These are phyloP conservation scores for Leptographium flavum DNA, from an alignment of 2,329 filamentous ascomycete species.

Conservation along the genomic window DNA sequence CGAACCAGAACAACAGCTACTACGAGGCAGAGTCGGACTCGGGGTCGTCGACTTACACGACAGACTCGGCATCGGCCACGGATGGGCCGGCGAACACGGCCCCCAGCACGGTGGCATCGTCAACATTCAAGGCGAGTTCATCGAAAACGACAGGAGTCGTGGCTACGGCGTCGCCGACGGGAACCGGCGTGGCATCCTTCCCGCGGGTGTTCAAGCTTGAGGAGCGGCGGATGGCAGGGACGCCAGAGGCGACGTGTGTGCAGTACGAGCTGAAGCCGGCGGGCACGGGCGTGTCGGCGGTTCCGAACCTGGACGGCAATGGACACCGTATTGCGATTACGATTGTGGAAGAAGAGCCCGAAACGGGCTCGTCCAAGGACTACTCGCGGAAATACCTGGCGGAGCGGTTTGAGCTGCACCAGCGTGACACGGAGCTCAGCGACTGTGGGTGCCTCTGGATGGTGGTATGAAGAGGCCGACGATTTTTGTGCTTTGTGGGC, in stretches of 20 bases:
- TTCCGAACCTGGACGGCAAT: slow-evolving; percentile 20
- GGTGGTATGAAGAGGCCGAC: slow-evolving; percentile 21
- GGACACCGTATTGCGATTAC: slow-evolving; percentile 26
- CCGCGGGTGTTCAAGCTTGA: slow-evolving; percentile 38
- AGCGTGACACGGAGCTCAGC: slow-evolving; percentile 24
- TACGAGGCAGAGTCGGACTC: slow-evolving; percentile 8
- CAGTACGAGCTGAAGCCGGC: slow-evolving; percentile 30
- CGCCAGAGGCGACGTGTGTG: slow-evolving; percentile 27
- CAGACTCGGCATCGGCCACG: too few species aligned
- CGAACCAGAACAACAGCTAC: slow-evolving; percentile 33
- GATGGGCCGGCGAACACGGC: not conserved
- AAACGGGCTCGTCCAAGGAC: slow-evolving; percentile 2
- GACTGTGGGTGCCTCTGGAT: slow-evolving; percentile 41
- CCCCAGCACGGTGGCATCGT: not conserved
- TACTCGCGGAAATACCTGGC: not conserved
- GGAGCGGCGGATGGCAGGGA: slow-evolving; percentile 31
- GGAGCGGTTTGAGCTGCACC: not conserved
- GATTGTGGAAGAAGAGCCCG: slow-evolving; percentile 27
- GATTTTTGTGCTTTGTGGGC: not conserved
- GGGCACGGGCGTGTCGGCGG: slow-evolving; percentile 18
- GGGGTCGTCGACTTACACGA: slow-evolving; percentile 1
- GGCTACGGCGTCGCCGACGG: slow-evolving; percentile 2
- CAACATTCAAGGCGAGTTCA: slow-evolving; percentile 6
- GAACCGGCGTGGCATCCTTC: slow-evolving; percentile 19
- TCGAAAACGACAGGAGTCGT: slow-evolving; percentile 1